A percentile compares a stretch with the other conserved stretches of the same genome.
These are phyloP conservation scores for Suillus placidus DNA, from an alignment of 768 basidiomycete species.

Conservation along the genomic window DNA sequence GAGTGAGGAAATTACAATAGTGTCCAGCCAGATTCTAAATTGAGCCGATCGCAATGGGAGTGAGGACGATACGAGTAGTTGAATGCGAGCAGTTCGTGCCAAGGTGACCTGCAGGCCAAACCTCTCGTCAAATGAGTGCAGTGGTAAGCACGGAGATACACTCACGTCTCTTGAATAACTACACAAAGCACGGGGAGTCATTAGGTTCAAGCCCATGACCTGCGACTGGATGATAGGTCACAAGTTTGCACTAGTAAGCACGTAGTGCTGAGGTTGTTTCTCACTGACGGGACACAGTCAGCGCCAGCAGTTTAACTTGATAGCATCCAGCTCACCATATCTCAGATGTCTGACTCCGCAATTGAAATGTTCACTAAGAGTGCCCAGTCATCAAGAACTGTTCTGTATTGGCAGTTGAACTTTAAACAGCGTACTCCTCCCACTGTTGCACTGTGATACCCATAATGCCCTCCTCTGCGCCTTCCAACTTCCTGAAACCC, in stretches of 20 bases:
- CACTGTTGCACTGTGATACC: slow-evolving; percentile 55
- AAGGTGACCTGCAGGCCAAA: background rate
- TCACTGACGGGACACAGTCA: background rate
- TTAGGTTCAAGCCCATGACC: background rate
- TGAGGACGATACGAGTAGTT: background rate
- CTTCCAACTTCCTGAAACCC: slow-evolving; percentile 62
- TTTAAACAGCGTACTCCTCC: slow-evolving; percentile 15
- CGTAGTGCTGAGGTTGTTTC: background rate
- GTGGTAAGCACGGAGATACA: background rate
- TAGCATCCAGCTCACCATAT: background rate
- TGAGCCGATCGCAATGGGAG: background rate
- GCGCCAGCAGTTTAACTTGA: background rate
- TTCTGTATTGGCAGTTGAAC: background rate
- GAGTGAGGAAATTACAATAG: background rate
- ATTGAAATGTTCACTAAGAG: background rate
- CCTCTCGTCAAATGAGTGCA: background rate
- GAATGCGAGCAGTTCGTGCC: background rate
- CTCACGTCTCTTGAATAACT: background rate
- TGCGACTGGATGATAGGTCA: background rate
- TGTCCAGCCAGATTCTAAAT: background rate
- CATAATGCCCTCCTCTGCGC: slow-evolving; percentile 50
- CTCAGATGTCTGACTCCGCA: background rate
- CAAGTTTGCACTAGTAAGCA: background rate
- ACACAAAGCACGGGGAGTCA: background rate
- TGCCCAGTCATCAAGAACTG: background rate